A percentile compares a stretch with the other conserved stretches of the same genome.
Evolutionary conservation across 257 asterid genomes (phyloP).

Genomic region (Salvia hispanica): DNA sequence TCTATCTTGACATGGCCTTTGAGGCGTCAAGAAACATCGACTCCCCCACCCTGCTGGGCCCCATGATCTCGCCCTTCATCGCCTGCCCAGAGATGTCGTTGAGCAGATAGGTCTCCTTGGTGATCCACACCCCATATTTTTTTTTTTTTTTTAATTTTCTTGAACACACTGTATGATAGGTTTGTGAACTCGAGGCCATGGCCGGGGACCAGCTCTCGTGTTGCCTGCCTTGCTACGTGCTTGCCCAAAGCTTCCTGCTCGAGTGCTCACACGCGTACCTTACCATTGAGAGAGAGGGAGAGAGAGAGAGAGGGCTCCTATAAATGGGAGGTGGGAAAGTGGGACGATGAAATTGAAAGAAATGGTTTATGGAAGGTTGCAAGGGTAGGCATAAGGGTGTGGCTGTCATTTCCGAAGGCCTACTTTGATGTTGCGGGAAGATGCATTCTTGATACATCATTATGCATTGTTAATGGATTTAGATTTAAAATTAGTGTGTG

Average conservation of each 20-base stretch:
- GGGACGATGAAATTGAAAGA: conserved; percentile 32
- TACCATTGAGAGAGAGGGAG: conserved; percentile 42
- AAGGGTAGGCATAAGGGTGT: neutral
- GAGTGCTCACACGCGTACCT: conserved; percentile 37
- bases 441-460: conserved; percentile 14
- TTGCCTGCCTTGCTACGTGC: conserved; percentile 37
- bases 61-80: conserved; percentile 72
- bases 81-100: conserved; percentile 87
- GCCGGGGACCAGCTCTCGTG: conserved; percentile 63
- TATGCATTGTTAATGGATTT: no score
- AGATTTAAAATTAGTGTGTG: no score
- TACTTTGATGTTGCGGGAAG: conserved; percentile 54
- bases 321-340: conserved; percentile 29
- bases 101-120: conserved; percentile 70
- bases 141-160: conserved; percentile 66
- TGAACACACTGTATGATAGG: conserved; percentile 66
- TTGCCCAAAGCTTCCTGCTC: conserved; percentile 50
- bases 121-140: conserved; percentile 75
- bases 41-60: conserved; percentile 92
- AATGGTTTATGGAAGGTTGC: conserved; percentile 38
- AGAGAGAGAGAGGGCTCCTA: conserved; percentile 20
- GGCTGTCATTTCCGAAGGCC: conserved; percentile 38
- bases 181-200: conserved; percentile 73
- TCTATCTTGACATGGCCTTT: conserved; percentile 82
- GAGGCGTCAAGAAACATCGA: conserved; percentile 91